Percentiles rank a stretch among this genome's conserved stretches.
These are phyloP conservation scores for Saksenaea vasiformis DNA, from an alignment of 371 early-diverging fungal genomes.

Conservation along the genomic window DNA sequence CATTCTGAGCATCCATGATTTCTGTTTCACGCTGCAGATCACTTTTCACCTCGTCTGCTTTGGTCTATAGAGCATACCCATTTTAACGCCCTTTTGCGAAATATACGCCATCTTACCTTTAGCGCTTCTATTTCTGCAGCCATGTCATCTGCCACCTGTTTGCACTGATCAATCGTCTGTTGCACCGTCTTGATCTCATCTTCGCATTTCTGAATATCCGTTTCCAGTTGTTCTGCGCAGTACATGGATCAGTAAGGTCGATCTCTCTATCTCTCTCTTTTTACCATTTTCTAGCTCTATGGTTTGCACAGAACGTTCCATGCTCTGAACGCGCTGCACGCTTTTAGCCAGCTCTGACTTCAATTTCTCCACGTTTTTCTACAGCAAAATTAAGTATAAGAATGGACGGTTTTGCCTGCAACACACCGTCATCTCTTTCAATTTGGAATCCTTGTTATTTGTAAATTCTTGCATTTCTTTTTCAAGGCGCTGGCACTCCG, in stretches of 20 bases:
- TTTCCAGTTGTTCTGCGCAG: conserved; percentile 63
- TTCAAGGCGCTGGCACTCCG: conserved; percentile 65
- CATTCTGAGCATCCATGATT: conserved; percentile 38
- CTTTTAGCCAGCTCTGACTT: conserved; percentile 59
- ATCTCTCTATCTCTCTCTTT: neutral
- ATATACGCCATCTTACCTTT: conserved; percentile 5
- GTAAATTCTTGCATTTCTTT: conserved; percentile 89
- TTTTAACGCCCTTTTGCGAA: neutral
- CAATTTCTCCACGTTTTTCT: conserved; percentile 62
- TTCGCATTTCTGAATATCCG: conserved; percentile 60
- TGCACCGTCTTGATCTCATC: conserved; percentile 51
- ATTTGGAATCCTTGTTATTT: conserved; percentile 79
- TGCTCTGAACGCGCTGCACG: conserved; percentile 57
- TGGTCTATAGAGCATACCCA: neutral
- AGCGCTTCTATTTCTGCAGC: conserved; percentile 25
- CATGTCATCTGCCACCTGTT: conserved; percentile 30
- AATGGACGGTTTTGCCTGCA: neutral
- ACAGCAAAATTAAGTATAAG: conserved; percentile 5
- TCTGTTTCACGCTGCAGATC: conserved; percentile 29
- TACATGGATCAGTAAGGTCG: neutral
- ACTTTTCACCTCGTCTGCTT: conserved; percentile 12
- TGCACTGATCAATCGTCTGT: conserved; percentile 55
- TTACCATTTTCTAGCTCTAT: conserved; percentile 70
- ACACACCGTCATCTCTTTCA: conserved; percentile 73
- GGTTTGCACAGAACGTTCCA: conserved; percentile 74